Conservation (phyloP, 1,284 basidiomycete species). For the Malassezia pachydermatis region DNA sequence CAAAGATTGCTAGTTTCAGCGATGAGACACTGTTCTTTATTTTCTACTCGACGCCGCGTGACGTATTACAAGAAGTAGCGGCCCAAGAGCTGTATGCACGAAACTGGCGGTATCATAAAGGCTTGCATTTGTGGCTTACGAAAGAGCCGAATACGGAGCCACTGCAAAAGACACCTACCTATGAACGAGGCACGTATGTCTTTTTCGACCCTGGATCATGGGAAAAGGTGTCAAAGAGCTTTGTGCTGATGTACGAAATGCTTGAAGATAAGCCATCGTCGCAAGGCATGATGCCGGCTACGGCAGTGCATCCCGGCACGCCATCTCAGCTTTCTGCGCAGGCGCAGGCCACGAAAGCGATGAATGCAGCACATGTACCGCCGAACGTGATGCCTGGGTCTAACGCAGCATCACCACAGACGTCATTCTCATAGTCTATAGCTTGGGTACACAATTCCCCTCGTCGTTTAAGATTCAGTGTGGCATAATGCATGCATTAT, state of each 20-base stretch:
- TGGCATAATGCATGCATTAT: no score
- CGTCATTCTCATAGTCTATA: constrained; percentile 1
- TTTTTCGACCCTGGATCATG: constrained; percentile 85
- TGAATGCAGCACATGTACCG: neutral
- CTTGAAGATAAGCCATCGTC: constrained; percentile 64
- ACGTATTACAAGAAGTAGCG: constrained; percentile 86
- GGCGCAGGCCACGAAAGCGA: constrained; percentile 2
- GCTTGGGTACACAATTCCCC: no score
- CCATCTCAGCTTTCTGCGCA: constrained; percentile 7
- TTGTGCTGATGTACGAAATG: constrained; percentile 73
- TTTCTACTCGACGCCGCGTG: constrained; percentile 89
- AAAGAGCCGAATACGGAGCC: constrained; percentile 75
- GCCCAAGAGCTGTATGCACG: constrained; percentile 93
- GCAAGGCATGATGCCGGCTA: constrained; percentile 15
- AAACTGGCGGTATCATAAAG: constrained; percentile 97
- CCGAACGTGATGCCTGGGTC: neutral
- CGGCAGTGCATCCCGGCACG: neutral
- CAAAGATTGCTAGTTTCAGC: constrained; percentile 76
- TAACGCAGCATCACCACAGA: constrained; percentile 11
- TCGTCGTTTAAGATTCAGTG: no score
- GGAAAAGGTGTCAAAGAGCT: constrained; percentile 63
- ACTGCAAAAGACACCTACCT: constrained; percentile 75
- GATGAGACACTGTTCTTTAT: constrained; percentile 98
- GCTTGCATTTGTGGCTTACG: constrained; percentile 85
- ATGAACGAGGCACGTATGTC: constrained; percentile 78